A percentile compares a stretch with the other conserved stretches of the same genome.
phyloP scores from a whole-genome alignment of 140 eudicot genomes.

The Ambrosia hybrid region DNA sequence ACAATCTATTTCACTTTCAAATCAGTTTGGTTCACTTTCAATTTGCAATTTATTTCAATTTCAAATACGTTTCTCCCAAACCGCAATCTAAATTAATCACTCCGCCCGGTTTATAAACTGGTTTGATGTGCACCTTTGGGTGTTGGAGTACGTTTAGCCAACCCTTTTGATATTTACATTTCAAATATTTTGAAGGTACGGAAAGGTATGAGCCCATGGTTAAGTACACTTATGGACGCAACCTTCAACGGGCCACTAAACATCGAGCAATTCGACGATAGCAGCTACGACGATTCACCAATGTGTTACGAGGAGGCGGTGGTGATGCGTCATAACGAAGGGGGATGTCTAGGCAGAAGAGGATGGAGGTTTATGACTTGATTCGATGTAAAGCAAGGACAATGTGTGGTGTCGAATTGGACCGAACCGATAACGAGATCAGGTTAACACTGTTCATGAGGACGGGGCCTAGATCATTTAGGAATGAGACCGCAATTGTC shows the following conservation, averaged over 20 bases:
- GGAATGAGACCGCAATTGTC: slow-evolving; percentile 62
- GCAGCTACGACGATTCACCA: slow-evolving; percentile 18
- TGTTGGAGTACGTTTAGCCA: too few relatives aligned
- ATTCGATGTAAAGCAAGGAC: slow-evolving; percentile 74
- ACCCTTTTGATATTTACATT: too few relatives aligned
- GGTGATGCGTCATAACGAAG: slow-evolving; percentile 93
- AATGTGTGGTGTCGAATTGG: slow-evolving; percentile 43
- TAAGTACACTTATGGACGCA: slow-evolving; percentile 57
- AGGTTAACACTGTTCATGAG: slow-evolving; percentile 71
- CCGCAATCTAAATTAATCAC: too few relatives aligned
- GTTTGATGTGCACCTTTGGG: too few relatives aligned
- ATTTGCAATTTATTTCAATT: too few relatives aligned
- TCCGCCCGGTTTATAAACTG: too few relatives aligned
- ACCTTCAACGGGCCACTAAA: slow-evolving; percentile 49
- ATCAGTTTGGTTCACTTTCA: too few relatives aligned
- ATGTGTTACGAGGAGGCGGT: slow-evolving; percentile 80
- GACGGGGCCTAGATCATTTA: slow-evolving; percentile 68
- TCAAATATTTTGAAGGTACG: slow-evolving; percentile 29
- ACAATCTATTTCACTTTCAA: too few relatives aligned
- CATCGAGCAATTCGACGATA: slow-evolving; percentile 42
- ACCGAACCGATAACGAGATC: slow-evolving; percentile 23
- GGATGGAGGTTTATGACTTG: slow-evolving; percentile 68
- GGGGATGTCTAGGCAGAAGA: slow-evolving; percentile 85
- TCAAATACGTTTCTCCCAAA: too few relatives aligned
- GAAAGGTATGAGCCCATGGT: slow-evolving; percentile 60